phyloP scores from a whole-genome alignment of 257 asterid genomes.

The Buddleja alternifolia region DNA sequence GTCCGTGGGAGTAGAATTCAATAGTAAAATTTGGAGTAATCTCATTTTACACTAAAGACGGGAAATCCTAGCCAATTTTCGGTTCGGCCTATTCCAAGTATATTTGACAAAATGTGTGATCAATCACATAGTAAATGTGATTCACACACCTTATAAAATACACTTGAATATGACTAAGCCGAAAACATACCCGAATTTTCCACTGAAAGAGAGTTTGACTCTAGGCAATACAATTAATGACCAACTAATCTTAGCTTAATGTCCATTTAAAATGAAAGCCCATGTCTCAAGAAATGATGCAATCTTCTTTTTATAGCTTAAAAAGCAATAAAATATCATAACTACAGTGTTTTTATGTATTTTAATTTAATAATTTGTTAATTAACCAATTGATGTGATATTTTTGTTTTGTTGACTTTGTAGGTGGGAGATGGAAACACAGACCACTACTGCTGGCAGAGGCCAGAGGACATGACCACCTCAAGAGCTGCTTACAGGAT shows the following conservation, averaged over 20 bases:
- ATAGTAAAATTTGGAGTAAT: no score
- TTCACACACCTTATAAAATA: no score
- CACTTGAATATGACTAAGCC: no score
- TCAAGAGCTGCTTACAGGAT: constrained; percentile 77
- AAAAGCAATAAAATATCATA: constrained; percentile 21
- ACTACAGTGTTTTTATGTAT: no score
- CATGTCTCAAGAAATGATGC: not conserved
- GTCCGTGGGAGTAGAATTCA: no score
- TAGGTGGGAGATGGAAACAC: constrained; percentile 97
- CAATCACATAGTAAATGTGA: no score
- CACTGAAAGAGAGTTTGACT: no score
- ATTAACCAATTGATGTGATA: constrained; percentile 24
- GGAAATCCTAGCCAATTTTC: no score
- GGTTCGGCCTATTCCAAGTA: no score
- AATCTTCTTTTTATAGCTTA: not conserved
- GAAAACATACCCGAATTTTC: no score
- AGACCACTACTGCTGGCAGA: constrained; percentile 94
- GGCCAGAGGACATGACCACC: constrained; percentile 97
- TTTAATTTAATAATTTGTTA: not conserved
- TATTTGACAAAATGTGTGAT: no score
- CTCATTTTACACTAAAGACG: not conserved
- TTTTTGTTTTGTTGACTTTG: not conserved
- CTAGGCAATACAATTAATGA: no score
- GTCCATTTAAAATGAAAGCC: not conserved
- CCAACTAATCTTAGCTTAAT: constrained; percentile 16